Percentiles rank a stretch among this genome's conserved stretches.
These are phyloP conservation scores for Juncus effusus DNA, from an alignment of 176 grass and related monocot genomes.

Conservation along the genomic window DNA sequence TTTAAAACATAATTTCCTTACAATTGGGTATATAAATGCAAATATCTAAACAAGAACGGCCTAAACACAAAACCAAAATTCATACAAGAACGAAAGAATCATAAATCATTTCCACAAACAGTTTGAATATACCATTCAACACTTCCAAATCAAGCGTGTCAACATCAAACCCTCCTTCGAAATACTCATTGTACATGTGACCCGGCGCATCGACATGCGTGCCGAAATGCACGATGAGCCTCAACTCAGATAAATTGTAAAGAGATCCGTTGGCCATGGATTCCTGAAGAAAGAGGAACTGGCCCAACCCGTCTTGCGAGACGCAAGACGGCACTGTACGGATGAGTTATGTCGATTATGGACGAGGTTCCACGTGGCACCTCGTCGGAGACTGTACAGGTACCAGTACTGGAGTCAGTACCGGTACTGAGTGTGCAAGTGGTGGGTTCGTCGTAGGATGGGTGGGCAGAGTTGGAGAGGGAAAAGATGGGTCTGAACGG, in stretches of 20 bases:
- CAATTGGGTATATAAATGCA: too few species aligned
- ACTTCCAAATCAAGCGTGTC: slow-evolving; percentile 77
- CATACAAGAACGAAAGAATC: neutral
- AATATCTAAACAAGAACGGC: neutral
- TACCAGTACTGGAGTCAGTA: slow-evolving; percentile 7
- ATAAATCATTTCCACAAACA: neutral
- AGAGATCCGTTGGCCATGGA: slow-evolving; percentile 72
- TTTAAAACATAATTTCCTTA: neutral
- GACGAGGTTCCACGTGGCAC: slow-evolving; percentile 22
- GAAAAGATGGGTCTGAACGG: neutral
- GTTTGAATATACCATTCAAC: slow-evolving; percentile 47
- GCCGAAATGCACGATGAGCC: slow-evolving; percentile 43
- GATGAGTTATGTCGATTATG: slow-evolving; percentile 84
- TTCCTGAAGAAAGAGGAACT: slow-evolving; percentile 41
- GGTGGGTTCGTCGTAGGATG: slow-evolving; percentile 14
- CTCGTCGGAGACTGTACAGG: neutral
- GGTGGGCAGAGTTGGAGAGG: slow-evolving; percentile 12
- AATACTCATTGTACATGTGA: slow-evolving; percentile 40
- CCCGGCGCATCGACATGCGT: slow-evolving; percentile 60
- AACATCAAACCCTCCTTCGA: slow-evolving; percentile 58
- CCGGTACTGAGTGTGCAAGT: slow-evolving; percentile 8
- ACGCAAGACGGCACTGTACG: slow-evolving; percentile 52
- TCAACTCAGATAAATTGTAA: slow-evolving; percentile 65
- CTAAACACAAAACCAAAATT: neutral
- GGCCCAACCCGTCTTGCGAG: slow-evolving; percentile 34